phyloP scores from a whole-genome alignment of 441 rosid genomes.

The Populus hybrid region DNA sequence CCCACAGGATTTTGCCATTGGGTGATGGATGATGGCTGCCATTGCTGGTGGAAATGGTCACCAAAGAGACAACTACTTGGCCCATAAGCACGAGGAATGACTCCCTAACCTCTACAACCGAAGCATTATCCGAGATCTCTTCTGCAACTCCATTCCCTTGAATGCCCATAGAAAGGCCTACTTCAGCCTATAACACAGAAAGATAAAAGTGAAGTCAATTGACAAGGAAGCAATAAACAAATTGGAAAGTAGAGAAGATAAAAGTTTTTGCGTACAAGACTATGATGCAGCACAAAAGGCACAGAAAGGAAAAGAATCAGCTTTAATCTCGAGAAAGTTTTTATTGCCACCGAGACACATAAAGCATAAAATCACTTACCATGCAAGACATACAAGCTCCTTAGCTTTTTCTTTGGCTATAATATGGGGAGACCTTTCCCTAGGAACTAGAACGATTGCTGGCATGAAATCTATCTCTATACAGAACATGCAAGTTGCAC shows the following conservation, averaged over 20 bases:
- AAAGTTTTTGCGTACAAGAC: neutral
- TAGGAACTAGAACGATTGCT: neutral
- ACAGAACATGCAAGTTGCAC: neutral
- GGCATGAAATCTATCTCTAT: neutral
- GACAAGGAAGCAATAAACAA: neutral
- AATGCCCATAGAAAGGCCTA: constrained; percentile 96
- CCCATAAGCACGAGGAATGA: no score
- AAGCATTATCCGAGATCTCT: constrained; percentile 89
- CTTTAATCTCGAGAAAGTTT: neutral
- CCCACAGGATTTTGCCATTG: no score
- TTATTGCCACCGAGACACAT: neutral
- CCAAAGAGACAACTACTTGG: no score
- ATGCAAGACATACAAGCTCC: neutral
- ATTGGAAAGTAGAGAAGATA: neutral
- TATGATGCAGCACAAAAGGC: constrained; percentile 3
- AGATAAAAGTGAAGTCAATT: neutral
- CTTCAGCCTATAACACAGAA: constrained; percentile 70
- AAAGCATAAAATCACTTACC: neutral
- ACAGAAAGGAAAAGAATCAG: neutral
- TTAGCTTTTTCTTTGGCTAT: neutral
- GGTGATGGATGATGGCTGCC: no score
- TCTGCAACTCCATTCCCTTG: constrained; percentile 96
- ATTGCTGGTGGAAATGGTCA: no score
- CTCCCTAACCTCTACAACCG: constrained; percentile 85
- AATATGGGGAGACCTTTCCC: neutral